These are phyloP conservation scores for Dioszegia aurantiaca DNA, from an alignment of 768 basidiomycete species.

Conservation along the genomic window DNA sequence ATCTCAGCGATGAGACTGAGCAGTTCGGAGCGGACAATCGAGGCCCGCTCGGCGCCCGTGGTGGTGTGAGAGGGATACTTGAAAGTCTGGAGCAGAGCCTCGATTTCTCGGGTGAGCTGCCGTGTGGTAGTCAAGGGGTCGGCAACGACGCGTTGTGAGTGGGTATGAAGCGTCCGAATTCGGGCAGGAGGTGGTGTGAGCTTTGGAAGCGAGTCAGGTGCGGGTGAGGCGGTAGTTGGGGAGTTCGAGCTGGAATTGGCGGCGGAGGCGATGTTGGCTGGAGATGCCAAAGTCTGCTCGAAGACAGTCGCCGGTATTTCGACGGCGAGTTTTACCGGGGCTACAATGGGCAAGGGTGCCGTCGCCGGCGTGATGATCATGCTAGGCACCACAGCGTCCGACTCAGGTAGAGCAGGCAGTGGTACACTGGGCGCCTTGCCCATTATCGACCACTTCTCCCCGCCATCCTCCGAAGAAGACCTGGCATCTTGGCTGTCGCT, in stretches of 20 bases:
- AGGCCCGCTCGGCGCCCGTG: constrained; percentile 44
- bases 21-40: constrained; percentile 47
- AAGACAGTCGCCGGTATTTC: neutral
- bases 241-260: neutral
- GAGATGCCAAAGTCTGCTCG: neutral
- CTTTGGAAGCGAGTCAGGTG: neutral
- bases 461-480: neutral
- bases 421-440: constrained; percentile 33
- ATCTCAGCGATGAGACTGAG: constrained; percentile 49
- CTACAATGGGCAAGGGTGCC: neutral
- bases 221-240: neutral
- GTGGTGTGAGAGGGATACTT: constrained; percentile 17
- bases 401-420: constrained; percentile 28
- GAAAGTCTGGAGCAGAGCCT: constrained; percentile 25
- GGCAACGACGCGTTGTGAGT: constrained; percentile 19
- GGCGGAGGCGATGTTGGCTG: constrained; percentile 1
- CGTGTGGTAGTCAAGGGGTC: constrained; percentile 19
- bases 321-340: constrained; percentile 8
- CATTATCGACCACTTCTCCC: constrained; percentile 7
- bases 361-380: constrained; percentile 10
- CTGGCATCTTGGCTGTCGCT: neutral
- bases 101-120: constrained; percentile 23
- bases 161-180: constrained; percentile 1
- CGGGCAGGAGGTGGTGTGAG: neutral
- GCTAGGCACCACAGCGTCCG: neutral